Conservation (phyloP, 306 rosid species). For the Fragaria nilgerrensis region DNA sequence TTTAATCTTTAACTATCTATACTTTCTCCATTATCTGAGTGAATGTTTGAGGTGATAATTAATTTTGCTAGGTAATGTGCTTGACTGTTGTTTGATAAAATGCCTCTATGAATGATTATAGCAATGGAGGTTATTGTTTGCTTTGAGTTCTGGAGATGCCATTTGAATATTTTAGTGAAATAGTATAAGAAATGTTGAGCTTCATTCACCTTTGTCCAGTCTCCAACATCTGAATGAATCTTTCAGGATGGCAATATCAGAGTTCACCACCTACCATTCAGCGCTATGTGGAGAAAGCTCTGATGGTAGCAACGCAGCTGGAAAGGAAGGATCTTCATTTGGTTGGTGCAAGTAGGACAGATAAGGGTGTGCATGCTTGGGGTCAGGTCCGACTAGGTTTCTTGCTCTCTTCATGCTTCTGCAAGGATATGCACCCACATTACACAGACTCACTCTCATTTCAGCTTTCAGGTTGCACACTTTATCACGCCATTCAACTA, state of each 20-base stretch:
- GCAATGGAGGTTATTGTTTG: background rate
- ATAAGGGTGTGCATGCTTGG: constrained; percentile 91
- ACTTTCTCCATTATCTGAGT: background rate
- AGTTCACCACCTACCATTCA: constrained; percentile 86
- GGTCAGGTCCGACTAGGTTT: constrained; percentile 75
- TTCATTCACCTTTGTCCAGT: constrained; percentile 5
- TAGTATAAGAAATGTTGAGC: background rate
- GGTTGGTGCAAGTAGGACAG: constrained; percentile 92
- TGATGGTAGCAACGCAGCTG: constrained; percentile 65
- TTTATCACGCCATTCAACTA: constrained; percentile 80
- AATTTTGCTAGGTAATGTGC: background rate
- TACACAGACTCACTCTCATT: constrained; percentile 30
- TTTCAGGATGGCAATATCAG: constrained; percentile 96
- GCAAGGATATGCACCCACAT: background rate
- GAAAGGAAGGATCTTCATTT: constrained; percentile 70
- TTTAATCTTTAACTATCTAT: background rate
- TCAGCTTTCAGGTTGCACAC: constrained; percentile 82
- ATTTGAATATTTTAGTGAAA: background rate
- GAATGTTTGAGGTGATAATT: constrained; percentile 39
- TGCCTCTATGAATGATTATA: background rate
- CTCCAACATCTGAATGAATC: constrained; percentile 7
- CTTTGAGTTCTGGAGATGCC: background rate
- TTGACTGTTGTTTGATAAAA: background rate
- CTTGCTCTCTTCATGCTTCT: constrained; percentile 22
- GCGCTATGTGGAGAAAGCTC: constrained; percentile 64